Conservation (phyloP, 169 alveolate genomes). For the Perkinsus marinus region DNA sequence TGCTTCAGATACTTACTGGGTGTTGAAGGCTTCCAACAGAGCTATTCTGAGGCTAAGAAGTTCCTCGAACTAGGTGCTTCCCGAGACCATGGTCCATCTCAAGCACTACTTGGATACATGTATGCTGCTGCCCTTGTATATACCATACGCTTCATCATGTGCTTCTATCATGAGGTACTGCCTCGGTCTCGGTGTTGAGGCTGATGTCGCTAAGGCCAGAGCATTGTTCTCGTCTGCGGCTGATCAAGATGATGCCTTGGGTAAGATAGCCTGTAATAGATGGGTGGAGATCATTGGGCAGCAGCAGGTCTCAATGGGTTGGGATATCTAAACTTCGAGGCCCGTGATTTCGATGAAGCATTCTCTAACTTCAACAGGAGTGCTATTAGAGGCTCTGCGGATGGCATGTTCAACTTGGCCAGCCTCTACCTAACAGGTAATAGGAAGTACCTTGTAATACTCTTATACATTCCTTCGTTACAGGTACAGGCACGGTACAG, state of each 20-base stretch:
- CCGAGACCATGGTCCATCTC: conserved; percentile 10
- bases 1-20: conserved; percentile 17
- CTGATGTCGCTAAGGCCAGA: not conserved
- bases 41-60: conserved; percentile 20
- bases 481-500: conserved; percentile 17
- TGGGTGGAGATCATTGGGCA: not conserved
- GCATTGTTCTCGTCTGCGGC: conserved; percentile 9
- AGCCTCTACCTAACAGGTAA: conserved; percentile 20
- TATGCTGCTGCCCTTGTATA: conserved; percentile 7
- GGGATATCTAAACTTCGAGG: conserved; percentile 29
- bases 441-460: too few relatives aligned
- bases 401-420: conserved; percentile 40
- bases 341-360: conserved; percentile 18
- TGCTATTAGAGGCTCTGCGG: conserved; percentile 20
- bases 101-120: conserved; percentile 33
- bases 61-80: conserved; percentile 24
- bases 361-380: conserved; percentile 35
- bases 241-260: conserved; percentile 6
- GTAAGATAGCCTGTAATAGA: not conserved
- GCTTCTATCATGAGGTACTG: not conserved
- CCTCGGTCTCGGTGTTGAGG: conserved; percentile 36
- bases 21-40: conserved; percentile 36
- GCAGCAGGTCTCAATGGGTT: conserved; percentile 32
- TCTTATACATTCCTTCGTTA: too few relatives aligned
- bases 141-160: not conserved